These are phyloP conservation scores for Aspergillus sergii DNA, from an alignment of 2,329 filamentous ascomycete species.

Conservation along the genomic window DNA sequence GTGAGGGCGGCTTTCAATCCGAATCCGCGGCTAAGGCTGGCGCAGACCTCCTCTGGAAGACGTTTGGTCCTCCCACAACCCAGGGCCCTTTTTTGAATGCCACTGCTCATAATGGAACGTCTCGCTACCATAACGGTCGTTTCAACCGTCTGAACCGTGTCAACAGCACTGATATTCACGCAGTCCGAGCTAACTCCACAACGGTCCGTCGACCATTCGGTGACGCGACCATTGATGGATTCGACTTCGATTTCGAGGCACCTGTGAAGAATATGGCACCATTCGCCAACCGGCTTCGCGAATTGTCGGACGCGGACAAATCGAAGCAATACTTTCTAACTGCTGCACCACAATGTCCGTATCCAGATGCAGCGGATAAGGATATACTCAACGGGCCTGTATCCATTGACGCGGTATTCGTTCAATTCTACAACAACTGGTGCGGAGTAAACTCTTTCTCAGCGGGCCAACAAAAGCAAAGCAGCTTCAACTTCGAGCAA, in stretches of 20 bases:
- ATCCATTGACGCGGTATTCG: slow-evolving; percentile 61
- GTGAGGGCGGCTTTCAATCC: slow-evolving; percentile 67
- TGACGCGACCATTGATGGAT: slow-evolving; percentile 67
- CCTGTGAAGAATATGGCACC: slow-evolving; percentile 60
- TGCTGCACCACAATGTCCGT: slow-evolving; percentile 69
- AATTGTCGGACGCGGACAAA: slow-evolving; percentile 54
- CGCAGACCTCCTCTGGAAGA: slow-evolving; percentile 68
- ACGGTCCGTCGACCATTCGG: slow-evolving; percentile 66
- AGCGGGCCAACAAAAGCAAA: slow-evolving; percentile 47
- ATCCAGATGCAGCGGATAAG: slow-evolving; percentile 63
- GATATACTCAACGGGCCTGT: slow-evolving; percentile 59
- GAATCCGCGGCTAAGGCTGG: slow-evolving; percentile 54
- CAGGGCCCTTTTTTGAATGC: neutral
- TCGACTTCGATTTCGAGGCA: slow-evolving; percentile 75
- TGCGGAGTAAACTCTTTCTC: slow-evolving; percentile 62
- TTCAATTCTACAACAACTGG: slow-evolving; percentile 72
- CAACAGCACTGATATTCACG: neutral
- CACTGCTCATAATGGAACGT: neutral
- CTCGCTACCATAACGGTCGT: neutral
- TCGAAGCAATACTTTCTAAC: slow-evolving; percentile 62
- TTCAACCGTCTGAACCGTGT: neutral
- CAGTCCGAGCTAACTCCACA: slow-evolving; percentile 27
- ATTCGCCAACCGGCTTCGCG: slow-evolving; percentile 62
- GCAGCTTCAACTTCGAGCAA: slow-evolving; percentile 62
- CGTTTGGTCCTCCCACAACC: slow-evolving; percentile 61